Evolutionary conservation across 202 grass and related monocot genomes (phyloP).

Genomic region (Carex arenaria): DNA sequence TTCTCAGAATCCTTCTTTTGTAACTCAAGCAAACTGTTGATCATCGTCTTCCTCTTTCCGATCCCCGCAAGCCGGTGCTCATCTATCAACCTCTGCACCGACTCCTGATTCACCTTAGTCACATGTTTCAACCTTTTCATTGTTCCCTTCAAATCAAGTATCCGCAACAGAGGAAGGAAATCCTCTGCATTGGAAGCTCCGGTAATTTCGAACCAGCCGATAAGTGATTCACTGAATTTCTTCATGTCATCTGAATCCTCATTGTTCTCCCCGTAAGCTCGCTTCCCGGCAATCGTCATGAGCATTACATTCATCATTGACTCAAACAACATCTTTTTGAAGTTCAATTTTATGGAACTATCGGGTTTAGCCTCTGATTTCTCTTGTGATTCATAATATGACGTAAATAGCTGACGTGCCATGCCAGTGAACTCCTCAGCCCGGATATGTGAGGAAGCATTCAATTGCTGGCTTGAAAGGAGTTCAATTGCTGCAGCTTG

Average conservation of each 20-base stretch:
- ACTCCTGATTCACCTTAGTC: not conserved
- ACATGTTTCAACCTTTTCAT: constrained; percentile 11
- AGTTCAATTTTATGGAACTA: not conserved
- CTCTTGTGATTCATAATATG: not conserved
- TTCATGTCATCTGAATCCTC: not conserved
- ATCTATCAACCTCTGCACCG: constrained; percentile 28
- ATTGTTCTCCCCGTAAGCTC: not conserved
- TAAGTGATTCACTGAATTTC: constrained; percentile 26
- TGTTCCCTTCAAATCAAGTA: constrained; percentile 41
- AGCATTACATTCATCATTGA: constrained; percentile 46
- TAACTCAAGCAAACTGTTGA: constrained; percentile 34
- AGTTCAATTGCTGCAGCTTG: constrained; percentile 34
- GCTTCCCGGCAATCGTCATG: constrained; percentile 17
- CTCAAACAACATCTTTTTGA: constrained; percentile 15
- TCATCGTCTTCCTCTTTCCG: constrained; percentile 10
- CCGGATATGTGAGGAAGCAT: constrained; percentile 22
- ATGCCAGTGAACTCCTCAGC: constrained; percentile 7
- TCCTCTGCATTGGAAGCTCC: constrained; percentile 36
- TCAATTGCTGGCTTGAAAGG: constrained; percentile 29
- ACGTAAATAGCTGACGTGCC: not conserved
- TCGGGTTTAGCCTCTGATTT: not conserved
- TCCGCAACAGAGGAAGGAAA: constrained; percentile 36
- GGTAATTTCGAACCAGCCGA: constrained; percentile 19
- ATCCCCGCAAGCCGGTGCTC: not conserved
- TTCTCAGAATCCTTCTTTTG: constrained; percentile 39